Evolutionary conservation across 139 green algal species (phyloP).

Genomic region (Spirogloea muscicola): DNA sequence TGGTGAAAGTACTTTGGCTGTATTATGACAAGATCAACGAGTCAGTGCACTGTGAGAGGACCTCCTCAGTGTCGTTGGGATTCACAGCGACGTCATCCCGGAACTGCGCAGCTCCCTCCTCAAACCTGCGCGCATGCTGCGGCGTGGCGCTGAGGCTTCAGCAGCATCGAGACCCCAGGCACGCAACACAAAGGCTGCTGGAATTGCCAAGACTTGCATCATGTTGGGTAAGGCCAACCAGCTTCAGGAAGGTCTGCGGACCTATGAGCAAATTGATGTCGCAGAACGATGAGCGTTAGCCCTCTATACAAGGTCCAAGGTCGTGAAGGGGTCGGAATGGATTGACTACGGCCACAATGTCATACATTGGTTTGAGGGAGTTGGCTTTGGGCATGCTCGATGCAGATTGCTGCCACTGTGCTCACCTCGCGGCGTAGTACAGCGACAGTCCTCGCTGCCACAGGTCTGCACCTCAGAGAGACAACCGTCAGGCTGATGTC

Average conservation of each 20-base stretch:
- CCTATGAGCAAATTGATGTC: not conserved
- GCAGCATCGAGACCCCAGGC: not conserved
- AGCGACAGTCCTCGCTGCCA: conserved; percentile 42
- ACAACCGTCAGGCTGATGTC: too few species aligned
- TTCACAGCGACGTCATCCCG: conserved; percentile 75
- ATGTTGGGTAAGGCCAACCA: not conserved
- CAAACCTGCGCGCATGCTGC: conserved; percentile 19
- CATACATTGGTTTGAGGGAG: not conserved
- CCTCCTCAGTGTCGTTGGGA: conserved; percentile 77
- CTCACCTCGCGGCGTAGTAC: conserved; percentile 35
- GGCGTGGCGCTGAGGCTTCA: not conserved
- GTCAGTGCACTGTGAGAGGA: too few species aligned
- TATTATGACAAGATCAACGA: too few species aligned
- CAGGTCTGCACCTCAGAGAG: conserved; percentile 11
- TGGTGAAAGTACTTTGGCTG: too few species aligned
- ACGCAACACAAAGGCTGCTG: not conserved
- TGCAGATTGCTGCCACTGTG: not conserved
- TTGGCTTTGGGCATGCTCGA: not conserved
- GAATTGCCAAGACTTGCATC: not conserved
- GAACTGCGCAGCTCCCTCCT: conserved; percentile 66
- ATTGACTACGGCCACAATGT: too few species aligned
- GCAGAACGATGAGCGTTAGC: not conserved
- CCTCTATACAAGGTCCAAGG: too few species aligned
- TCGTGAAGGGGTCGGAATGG: too few species aligned
- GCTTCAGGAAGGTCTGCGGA: not conserved